Percentiles rank a stretch among this genome's conserved stretches.
phyloP scores from a whole-genome alignment of 1,139 yeast genomes.

The Protomyces inouyei region DNA sequence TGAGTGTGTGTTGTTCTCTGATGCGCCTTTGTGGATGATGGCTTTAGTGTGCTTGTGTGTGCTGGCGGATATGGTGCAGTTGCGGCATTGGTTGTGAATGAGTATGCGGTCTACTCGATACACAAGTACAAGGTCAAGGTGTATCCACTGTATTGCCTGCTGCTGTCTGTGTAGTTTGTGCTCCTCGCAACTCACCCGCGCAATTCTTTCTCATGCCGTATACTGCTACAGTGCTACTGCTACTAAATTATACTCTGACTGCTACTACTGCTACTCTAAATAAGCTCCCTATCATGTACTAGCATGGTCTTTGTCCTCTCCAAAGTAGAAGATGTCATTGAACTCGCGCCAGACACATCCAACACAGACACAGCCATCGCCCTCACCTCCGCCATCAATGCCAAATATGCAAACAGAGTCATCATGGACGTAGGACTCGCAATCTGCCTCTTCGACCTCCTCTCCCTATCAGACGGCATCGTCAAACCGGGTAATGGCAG shows the following conservation, averaged over 20 bases:
- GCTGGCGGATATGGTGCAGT: neutral
- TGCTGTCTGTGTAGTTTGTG: too few relatives aligned
- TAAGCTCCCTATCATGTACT: neutral
- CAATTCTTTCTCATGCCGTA: too few relatives aligned
- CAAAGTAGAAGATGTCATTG: conserved; percentile 71
- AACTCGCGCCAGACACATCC: conserved; percentile 84
- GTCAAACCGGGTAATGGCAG: conserved; percentile 94
- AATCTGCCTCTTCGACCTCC: conserved; percentile 75
- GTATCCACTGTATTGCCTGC: too few relatives aligned
- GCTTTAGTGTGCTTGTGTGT: neutral
- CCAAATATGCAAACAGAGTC: conserved; percentile 77
- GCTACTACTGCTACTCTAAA: neutral
- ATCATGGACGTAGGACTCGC: conserved; percentile 80
- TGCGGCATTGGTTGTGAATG: neutral
- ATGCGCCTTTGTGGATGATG: too few relatives aligned
- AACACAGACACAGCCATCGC: conserved; percentile 65
- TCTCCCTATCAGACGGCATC: conserved; percentile 76
- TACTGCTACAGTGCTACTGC: too few relatives aligned
- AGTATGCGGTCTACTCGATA: neutral
- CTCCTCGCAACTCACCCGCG: too few relatives aligned
- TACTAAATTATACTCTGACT: too few relatives aligned
- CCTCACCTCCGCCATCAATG: conserved; percentile 72
- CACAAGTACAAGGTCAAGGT: too few relatives aligned
- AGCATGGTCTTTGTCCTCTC: conserved; percentile 73
- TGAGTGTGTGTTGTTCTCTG: neutral